Conservation (phyloP, 2,329 filamentous ascomycete species). For the Clarireedia sp. region DNA sequence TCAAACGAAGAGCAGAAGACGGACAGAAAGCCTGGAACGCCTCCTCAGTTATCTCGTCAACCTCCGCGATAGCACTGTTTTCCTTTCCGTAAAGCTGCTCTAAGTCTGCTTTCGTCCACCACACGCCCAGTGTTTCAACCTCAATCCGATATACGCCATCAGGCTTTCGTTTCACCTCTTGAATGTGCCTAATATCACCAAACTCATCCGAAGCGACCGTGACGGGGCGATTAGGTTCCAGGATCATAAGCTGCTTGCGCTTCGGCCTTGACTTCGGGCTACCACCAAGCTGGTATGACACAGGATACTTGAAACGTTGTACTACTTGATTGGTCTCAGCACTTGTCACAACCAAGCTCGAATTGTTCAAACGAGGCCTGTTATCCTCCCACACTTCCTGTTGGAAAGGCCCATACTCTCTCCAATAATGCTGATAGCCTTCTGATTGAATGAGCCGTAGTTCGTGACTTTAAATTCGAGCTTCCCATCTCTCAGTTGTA, state of each 20-base stretch:
- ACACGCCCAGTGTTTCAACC: background rate
- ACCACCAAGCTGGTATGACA: background rate
- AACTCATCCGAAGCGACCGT: background rate
- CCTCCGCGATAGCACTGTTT: background rate
- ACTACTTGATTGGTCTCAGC: background rate
- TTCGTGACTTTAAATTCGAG: background rate
- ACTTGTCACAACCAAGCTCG: background rate
- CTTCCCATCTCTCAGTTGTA: background rate
- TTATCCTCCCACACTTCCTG: background rate
- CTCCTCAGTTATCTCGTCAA: background rate
- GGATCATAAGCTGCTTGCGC: background rate
- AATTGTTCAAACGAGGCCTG: background rate
- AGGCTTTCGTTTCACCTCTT: background rate
- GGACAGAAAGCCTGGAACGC: background rate
- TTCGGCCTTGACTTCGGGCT: background rate
- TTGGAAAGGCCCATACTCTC: background rate
- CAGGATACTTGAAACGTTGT: background rate
- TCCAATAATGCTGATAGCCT: background rate
- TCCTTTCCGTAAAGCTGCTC: background rate
- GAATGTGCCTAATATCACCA: background rate
- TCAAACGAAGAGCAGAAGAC: background rate
- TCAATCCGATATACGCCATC: background rate
- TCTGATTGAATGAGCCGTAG: background rate
- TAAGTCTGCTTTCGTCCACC: background rate
- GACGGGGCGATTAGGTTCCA: background rate